Evolutionary conservation across 345 rosid species (phyloP), one percentile per base, ranked within the genome.

Genomic region (Kandelia obovata): DNA sequence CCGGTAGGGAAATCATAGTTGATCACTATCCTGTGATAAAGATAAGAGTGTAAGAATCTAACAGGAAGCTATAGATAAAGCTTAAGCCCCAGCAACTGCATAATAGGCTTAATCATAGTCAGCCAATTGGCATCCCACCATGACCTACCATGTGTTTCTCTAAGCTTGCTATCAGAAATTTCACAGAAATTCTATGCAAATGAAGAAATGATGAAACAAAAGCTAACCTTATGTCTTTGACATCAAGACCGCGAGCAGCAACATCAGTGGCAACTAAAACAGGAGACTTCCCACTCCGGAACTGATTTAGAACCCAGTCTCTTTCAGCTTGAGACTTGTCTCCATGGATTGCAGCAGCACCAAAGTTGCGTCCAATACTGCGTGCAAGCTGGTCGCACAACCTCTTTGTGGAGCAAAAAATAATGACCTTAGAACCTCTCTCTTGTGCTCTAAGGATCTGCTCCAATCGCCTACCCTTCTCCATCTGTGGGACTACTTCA

Each of bases 161-260:
- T 23, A 35, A 37, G 19, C 64, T 15, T 26, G 25, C 25, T 69
- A 21, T 43, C 49, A 43, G 17, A 13, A 43, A 11, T 13, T 13
- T 43, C 17, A 43, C 19, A 43, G 49, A 13, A 43, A 43, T 13
- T 43, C 49, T 13, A 2, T 43, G 19, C 5, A 43, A 43, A 43
- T 43, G 49, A 43, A 13, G 5, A 39, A 39, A 55, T 55, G 58
- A 16, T 26, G 49, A 53, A 25, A 37, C 3, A 52, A 60, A 19
- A 27, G 53, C 66, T 46, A 46, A 91, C 98, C 96, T 83, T 78
- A 94, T 88, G 71, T 94, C 97, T 81, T 89, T 95, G 74, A 92
- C 86, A 80, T 95, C 99, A 60, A 95, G 92, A 56, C 99, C 97
- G 56, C 97, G 89, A 57, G 99, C 97, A 71, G 97, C 99, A 82